Conservation (phyloP, 305 asterid species). For the Solanum hybrid region DNA sequence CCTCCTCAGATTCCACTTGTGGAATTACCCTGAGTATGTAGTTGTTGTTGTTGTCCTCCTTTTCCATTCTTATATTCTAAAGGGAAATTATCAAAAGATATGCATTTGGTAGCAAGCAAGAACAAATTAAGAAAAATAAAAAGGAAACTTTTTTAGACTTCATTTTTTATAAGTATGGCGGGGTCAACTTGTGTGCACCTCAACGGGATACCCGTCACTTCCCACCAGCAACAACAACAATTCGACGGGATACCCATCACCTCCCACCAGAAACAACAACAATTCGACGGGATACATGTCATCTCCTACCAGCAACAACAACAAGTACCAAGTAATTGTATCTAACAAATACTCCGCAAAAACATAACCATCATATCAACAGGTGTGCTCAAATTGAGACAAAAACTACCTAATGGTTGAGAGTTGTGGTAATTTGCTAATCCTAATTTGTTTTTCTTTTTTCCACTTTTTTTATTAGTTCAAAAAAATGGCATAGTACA, state of each 20-base stretch:
- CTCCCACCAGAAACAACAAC: background rate
- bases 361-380: background rate
- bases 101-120: background rate
- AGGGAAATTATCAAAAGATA: background rate
- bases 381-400: background rate
- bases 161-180: background rate
- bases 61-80: background rate
- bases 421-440: background rate
- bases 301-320: background rate
- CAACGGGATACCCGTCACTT: background rate
- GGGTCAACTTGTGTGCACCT: background rate
- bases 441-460: background rate
- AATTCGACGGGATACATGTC: background rate
- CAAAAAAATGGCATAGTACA: background rate
- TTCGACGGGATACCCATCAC: background rate
- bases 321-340: background rate
- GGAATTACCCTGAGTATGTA: background rate
- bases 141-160: background rate
- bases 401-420: background rate
- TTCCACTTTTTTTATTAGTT: background rate
- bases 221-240: background rate
- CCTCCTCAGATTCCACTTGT: background rate
- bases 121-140: background rate
- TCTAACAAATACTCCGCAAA: background rate
- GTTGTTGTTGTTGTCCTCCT: background rate